Base-by-base conservation (phyloP, 495 filamentous ascomycete species). In the Xylaria venustula region DNA sequence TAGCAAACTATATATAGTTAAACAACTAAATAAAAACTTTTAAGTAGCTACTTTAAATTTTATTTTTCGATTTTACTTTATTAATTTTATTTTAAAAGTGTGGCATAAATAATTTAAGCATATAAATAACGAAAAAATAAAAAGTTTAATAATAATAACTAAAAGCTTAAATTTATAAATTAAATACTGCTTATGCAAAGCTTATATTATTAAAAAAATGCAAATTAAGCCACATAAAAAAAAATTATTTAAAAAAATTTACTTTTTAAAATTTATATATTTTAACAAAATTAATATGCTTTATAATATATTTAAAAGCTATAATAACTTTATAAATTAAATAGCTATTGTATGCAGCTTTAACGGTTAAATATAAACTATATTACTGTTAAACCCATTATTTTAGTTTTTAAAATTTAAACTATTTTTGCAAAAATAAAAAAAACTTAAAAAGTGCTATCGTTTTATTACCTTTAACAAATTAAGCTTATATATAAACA, bases 331-430 rank as follows among this genome's bases (percentile, higher is more conserved):
- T 7, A 48, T 28, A 23, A 28, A 28, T 20, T 48, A 23, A 23
- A 7, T 48, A 48, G 45, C 25, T 48, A 48, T 48, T 48, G 22
- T 28, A 7, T 48, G 22, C 22, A 36, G 36, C n/a, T 52, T 6
- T 52, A 36, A 3, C 19, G 15, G 19, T 2, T 34, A 19, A 36
- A 9, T 37, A 1, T 52, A 52, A 37, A 15, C 26, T 14, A 34
- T 52, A 32, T 11, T 23, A 20, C n/a, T 36, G 34, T 28, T 19
- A 52, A 36, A 5, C 23, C 8, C 34, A 52, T n/a, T 17, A 52
- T n/a, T n/a, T 9, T 52, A 52, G 49, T 52, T 52, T 34, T n/a
- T 34, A 52, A 52, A 52, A 15, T 34, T 52, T 52, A 34, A 52
- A 19, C n/a, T 19, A 4, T 20, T 52, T 52, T 52, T 52, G 36